Percentiles rank a stretch among this genome's conserved stretches.
Evolutionary conservation across 768 basidiomycete species (phyloP).

Genomic region (Cyclocybe aegerita): DNA sequence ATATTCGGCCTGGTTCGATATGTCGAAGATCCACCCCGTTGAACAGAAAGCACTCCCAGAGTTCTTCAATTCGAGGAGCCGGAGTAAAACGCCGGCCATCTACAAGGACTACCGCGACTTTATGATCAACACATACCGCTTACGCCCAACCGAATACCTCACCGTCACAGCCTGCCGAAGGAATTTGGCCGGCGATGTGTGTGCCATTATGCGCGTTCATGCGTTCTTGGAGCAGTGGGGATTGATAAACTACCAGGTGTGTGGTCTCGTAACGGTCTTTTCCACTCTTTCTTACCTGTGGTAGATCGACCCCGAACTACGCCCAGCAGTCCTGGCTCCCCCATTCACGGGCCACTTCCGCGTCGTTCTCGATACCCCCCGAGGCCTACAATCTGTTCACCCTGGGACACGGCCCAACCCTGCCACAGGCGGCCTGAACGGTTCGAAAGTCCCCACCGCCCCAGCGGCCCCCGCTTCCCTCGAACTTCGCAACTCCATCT

Average conservation of each 20-base stretch:
- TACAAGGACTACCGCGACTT: slow-evolving; percentile 99
- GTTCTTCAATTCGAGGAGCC: slow-evolving; percentile 95
- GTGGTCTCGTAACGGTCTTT: slow-evolving; percentile 17
- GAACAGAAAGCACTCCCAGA: slow-evolving; percentile 93
- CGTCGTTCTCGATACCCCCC: slow-evolving; percentile 94
- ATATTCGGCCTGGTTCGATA: slow-evolving; percentile 97
- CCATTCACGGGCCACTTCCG: slow-evolving; percentile 99
- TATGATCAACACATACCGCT: slow-evolving; percentile 97
- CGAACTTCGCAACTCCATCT: slow-evolving; percentile 85
- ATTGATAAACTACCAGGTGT: slow-evolving; percentile 95
- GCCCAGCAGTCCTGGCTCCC: slow-evolving; percentile 91
- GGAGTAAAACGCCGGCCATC: slow-evolving; percentile 93
- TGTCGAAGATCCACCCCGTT: slow-evolving; percentile 89
- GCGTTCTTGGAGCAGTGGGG: slow-evolving; percentile 99
- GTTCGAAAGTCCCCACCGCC: slow-evolving; percentile 32
- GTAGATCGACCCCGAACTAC: slow-evolving; percentile 95
- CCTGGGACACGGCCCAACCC: slow-evolving; percentile 63
- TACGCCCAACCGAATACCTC: slow-evolving; percentile 92
- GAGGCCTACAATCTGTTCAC: slow-evolving; percentile 92
- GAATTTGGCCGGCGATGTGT: slow-evolving; percentile 97
- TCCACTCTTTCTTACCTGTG: slow-evolving; percentile 6
- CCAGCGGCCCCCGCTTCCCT: slow-evolving; percentile 67
- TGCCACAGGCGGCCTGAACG: slow-evolving; percentile 36
- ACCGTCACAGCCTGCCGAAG: slow-evolving; percentile 96
- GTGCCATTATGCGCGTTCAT: slow-evolving; percentile 98